Conservation (phyloP, 176 grass and related monocot species). For the Cocos nucifera region DNA sequence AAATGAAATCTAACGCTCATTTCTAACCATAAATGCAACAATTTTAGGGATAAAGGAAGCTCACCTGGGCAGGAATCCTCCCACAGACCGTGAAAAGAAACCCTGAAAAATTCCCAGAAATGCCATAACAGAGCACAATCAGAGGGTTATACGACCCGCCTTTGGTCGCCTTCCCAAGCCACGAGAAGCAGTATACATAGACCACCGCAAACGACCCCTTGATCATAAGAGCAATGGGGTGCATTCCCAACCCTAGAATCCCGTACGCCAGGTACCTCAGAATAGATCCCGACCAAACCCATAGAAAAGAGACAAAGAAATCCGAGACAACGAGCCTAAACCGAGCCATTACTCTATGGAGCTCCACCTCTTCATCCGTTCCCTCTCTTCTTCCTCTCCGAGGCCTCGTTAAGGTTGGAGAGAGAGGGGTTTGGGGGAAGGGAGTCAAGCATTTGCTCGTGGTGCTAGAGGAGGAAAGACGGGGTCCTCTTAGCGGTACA, state of each 20-base stretch:
- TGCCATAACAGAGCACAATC: conserved; percentile 14
- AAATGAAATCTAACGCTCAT: too few species aligned
- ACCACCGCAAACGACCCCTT: conserved; percentile 8
- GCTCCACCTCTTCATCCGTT: too few species aligned
- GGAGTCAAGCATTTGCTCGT: too few species aligned
- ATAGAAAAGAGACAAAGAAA: conserved; percentile 13
- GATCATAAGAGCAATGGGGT: neutral
- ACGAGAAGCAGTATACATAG: conserved; percentile 12
- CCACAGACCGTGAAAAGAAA: conserved; percentile 11
- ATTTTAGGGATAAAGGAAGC: neutral
- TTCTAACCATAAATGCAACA: too few species aligned
- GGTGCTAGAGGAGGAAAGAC: too few species aligned
- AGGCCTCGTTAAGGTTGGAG: too few species aligned
- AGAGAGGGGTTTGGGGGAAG: too few species aligned
- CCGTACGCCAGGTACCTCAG: neutral
- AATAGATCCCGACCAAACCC: conserved; percentile 13
- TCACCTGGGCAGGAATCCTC: conserved; percentile 21
- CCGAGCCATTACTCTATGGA: neutral
- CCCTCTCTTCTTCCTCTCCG: too few species aligned
- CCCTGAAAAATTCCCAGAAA: conserved; percentile 11
- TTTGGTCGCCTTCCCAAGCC: conserved; percentile 5
- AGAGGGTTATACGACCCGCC: conserved; percentile 23
- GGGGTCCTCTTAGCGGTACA: too few species aligned
- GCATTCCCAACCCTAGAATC: conserved; percentile 11
- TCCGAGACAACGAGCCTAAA: conserved; percentile 4